These are phyloP conservation scores for Ceraceosorus guamensis DNA, from an alignment of 1,284 basidiomycete genomes.

Conservation along the genomic window DNA sequence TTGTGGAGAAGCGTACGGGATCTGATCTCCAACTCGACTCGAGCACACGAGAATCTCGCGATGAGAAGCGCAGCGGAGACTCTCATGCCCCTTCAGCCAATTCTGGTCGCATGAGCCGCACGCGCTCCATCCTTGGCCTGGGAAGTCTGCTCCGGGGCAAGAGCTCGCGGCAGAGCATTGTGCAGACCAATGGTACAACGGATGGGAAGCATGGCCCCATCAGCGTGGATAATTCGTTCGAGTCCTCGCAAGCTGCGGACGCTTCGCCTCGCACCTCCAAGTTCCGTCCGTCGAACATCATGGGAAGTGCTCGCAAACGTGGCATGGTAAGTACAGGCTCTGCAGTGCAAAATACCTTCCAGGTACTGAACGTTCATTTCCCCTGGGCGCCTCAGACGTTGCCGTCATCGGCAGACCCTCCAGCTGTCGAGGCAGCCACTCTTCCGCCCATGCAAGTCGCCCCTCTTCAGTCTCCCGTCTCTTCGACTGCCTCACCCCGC, in stretches of 20 bases:
- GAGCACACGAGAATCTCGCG: neutral
- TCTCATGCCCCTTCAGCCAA: neutral
- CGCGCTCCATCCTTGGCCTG: slow-evolving; percentile 28
- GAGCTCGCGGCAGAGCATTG: slow-evolving; percentile 7
- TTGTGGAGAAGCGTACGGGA: no score
- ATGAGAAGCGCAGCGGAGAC: neutral
- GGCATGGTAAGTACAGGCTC: slow-evolving; percentile 64
- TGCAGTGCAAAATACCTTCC: slow-evolving; percentile 18
- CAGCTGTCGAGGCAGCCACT: slow-evolving; percentile 56
- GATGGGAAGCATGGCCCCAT: neutral
- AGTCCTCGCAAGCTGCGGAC: neutral
- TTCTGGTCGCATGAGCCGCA: slow-evolving; percentile 30
- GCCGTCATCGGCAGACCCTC: slow-evolving; percentile 67
- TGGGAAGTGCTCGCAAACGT: slow-evolving; percentile 65
- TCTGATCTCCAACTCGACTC: no score
- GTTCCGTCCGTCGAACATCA: slow-evolving; percentile 55
- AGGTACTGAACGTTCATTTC: neutral
- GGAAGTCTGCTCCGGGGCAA: slow-evolving; percentile 13
- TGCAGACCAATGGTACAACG: no score
- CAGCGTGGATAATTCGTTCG: neutral
- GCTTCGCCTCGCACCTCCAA: neutral
- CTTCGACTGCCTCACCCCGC: slow-evolving; percentile 44
- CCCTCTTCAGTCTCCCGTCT: slow-evolving; percentile 68
- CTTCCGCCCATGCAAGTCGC: slow-evolving; percentile 82
- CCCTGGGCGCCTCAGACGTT: slow-evolving; percentile 58